Evolutionary conservation across 2,329 filamentous ascomycete genomes (phyloP).

Genomic region (Arthrinium phaeospermum): DNA sequence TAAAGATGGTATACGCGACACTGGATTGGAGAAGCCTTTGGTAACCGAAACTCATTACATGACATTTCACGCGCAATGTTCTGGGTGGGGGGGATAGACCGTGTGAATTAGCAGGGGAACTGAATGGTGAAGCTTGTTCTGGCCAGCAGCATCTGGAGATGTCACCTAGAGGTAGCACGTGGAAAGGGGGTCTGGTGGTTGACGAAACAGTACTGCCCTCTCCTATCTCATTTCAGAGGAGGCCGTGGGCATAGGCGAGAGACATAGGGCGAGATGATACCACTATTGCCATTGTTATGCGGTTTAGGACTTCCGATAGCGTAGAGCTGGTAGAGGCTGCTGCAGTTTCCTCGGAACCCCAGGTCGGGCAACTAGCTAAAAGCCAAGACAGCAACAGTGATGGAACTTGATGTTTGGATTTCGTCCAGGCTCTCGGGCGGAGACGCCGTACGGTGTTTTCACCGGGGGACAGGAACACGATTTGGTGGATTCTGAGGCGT

Average conservation of each 20-base stretch:
- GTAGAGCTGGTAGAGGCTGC: background rate
- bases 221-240: constrained; percentile 9
- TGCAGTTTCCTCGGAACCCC: constrained; percentile 5
- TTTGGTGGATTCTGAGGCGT: background rate
- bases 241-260: constrained; percentile 16
- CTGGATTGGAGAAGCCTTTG: constrained; percentile 24
- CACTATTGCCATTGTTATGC: constrained; percentile 18
- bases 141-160: constrained; percentile 10
- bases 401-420: background rate
- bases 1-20: constrained; percentile 19
- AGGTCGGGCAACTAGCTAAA: constrained; percentile 3
- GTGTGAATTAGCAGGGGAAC: constrained; percentile 8
- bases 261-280: constrained; percentile 21
- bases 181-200: background rate
- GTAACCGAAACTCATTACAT: constrained; percentile 8
- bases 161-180: constrained; percentile 6
- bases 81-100: constrained; percentile 18
- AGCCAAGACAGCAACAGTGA: constrained; percentile 10
- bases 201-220: constrained; percentile 4
- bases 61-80: constrained; percentile 11
- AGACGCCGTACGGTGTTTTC: background rate
- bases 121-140: constrained; percentile 13
- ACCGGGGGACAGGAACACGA: background rate
- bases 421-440: background rate
- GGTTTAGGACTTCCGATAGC: constrained; percentile 1